Percentiles rank a stretch among this genome's conserved stretches.
Evolutionary conservation across 306 rosid genomes (phyloP).

Genomic region (Dalbergia cochinchinensis): DNA sequence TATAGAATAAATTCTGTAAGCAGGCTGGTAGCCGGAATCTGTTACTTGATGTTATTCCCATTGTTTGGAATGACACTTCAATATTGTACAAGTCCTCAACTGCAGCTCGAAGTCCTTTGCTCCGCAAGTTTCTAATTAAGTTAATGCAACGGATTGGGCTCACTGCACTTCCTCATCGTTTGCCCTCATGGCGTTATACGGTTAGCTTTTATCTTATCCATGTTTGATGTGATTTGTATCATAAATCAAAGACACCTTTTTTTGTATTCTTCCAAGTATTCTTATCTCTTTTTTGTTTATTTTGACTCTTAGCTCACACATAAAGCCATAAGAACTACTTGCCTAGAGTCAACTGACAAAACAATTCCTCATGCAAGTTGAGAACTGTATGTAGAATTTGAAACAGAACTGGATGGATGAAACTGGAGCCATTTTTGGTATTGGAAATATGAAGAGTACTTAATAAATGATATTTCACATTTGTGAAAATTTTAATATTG

Average conservation of each 20-base stretch:
- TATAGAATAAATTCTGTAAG: slow-evolving; percentile 50
- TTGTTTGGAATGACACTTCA: slow-evolving; percentile 82
- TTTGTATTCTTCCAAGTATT: slow-evolving; percentile 30
- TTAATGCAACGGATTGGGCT: slow-evolving; percentile 90
- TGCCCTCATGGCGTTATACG: slow-evolving; percentile 89
- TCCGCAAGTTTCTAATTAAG: slow-evolving; percentile 88
- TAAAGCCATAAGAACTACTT: slow-evolving; percentile 20
- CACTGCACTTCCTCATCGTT: slow-evolving; percentile 78
- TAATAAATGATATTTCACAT: background rate
- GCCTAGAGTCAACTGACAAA: slow-evolving; percentile 29
- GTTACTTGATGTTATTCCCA: slow-evolving; percentile 71
- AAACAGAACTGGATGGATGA: slow-evolving; percentile 37
- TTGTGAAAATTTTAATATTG: background rate
- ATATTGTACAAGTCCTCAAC: slow-evolving; percentile 74
- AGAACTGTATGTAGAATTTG: slow-evolving; percentile 36
- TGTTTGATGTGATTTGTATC: slow-evolving; percentile 27
- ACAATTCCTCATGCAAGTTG: slow-evolving; percentile 31
- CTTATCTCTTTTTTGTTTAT: slow-evolving; percentile 28
- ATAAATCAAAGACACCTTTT: slow-evolving; percentile 28
- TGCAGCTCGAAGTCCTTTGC: slow-evolving; percentile 81
- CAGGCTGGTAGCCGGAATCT: slow-evolving; percentile 91
- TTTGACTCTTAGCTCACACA: slow-evolving; percentile 26
- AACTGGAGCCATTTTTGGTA: slow-evolving; percentile 28
- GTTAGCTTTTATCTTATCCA: slow-evolving; percentile 55
- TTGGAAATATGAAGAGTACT: slow-evolving; percentile 28